Base-by-base conservation (phyloP, 2,329 filamentous ascomycete species). In the Tolypocladium paradoxum region DNA sequence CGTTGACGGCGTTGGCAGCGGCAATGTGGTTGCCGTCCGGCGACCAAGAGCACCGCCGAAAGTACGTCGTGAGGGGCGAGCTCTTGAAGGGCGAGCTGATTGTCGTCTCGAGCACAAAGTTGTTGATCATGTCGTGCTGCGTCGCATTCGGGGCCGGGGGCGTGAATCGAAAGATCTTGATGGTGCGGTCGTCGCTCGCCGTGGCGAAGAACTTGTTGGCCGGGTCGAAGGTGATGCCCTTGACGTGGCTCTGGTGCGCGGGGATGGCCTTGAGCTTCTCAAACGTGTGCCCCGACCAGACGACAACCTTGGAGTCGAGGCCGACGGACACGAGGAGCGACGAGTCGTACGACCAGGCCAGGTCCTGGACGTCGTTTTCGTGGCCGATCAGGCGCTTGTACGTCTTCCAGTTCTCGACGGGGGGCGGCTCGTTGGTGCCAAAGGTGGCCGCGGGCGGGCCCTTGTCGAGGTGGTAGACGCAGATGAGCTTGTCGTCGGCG, bases 131-230 rank as follows among this genome's bases (percentile, higher is more conserved):
- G 67, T 99, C 93, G 66, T 97, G 90, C 52, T 92, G 84, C 1
- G 89, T 95, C 36, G 93, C 89, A 67, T 96, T 96, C 11, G 93
- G 88, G 1, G 86, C 81, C 0, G 93, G 91, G 1, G 92, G 87
- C 2, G 88, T 96, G 68, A 96, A 99, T 55, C 91, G 84, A 70
- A 95, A 97, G 62, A 99, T 89, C 68, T 95, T 95, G 70, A 99
- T 95, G 2, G 90, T 92, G 55, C 93, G 84, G 69, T 99, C 93
- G 68, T 99, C 93, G 71, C 90, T 96, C 2, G 95, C 91, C 0
- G 95, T 99, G 18, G 95, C 93, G 70, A 99, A 99, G 75, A 96
- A 99, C 68, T 97, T 99, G 74, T 97, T 97, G 43, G 93, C 93
- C 0, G 93, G 93, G 66, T 99, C 93, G 65, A 99, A 99, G 0